These are phyloP conservation scores for Trichoderma aggressivum DNA, from an alignment of 2,329 filamentous ascomycete genomes.

Conservation along the genomic window DNA sequence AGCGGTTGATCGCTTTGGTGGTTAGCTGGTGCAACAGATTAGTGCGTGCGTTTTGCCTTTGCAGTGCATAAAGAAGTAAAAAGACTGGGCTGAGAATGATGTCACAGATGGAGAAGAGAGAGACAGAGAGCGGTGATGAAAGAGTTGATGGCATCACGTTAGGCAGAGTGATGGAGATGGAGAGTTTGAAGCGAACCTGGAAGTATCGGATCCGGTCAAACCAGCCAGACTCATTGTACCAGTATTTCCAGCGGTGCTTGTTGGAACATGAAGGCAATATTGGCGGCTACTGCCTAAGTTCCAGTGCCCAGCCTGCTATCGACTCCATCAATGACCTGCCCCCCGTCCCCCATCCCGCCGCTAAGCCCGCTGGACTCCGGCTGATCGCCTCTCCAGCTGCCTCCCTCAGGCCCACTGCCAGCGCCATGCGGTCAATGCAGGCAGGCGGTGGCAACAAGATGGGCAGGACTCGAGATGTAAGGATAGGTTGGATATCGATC, in stretches of 20 bases:
- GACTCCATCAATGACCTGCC: not conserved
- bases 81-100: not conserved
- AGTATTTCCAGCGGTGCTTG: not conserved
- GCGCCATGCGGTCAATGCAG: not conserved
- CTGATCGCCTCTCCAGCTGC: slow-evolving; percentile 14
- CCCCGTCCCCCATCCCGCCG: not conserved
- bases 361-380: slow-evolving; percentile 6
- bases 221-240: not conserved
- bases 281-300: not conserved
- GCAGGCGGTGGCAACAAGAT: not conserved
- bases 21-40: not conserved
- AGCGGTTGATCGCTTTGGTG: not conserved
- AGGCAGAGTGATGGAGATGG: not conserved
- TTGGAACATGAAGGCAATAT: not conserved
- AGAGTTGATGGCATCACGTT: not conserved
- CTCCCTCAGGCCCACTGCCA: not conserved
- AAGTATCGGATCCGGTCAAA: too few species aligned
- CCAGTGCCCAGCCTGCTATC: not conserved
- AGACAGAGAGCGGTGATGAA: not conserved
- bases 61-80: not conserved
- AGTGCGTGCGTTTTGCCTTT: not conserved
- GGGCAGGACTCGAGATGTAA: not conserved
- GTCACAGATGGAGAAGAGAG: not conserved
- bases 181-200: not conserved
- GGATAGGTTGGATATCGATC: not conserved